These are phyloP conservation scores for Plasmodium blacklocki DNA, from an alignment of 169 alveolate genomes.

Conservation along the genomic window DNA sequence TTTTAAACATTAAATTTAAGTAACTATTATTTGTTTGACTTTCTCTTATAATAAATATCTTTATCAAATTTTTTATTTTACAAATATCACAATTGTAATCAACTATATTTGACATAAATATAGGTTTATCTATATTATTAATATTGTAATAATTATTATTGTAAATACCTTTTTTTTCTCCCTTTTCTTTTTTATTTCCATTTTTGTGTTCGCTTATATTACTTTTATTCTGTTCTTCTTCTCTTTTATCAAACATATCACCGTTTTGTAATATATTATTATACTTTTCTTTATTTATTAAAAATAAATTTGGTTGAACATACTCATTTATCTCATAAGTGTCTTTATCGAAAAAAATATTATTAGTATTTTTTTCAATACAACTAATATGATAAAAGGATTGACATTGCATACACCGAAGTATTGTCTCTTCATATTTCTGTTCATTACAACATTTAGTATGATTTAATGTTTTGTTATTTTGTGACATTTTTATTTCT, in stretches of 20 bases:
- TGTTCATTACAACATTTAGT: conserved; percentile 42
- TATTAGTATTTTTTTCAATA: conserved; percentile 5
- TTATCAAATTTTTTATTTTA: conserved; percentile 49
- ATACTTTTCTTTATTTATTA: not conserved
- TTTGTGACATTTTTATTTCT: not conserved
- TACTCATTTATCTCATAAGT: not conserved
- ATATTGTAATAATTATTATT: conserved; percentile 5
- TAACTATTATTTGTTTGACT: conserved; percentile 36
- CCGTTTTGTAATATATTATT: not conserved
- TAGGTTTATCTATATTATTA: not conserved
- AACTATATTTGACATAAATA: not conserved
- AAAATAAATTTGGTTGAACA: not conserved
- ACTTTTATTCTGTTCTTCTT: too few relatives aligned
- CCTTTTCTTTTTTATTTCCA: too few relatives aligned
- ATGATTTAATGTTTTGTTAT: conserved; percentile 13
- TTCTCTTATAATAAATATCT: conserved; percentile 43
- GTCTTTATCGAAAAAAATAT: conserved; percentile 8
- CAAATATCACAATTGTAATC: conserved; percentile 63
- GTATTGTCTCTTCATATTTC: not conserved
- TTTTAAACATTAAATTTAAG: conserved; percentile 47
- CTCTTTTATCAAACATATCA: not conserved
- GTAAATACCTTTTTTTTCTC: not conserved
- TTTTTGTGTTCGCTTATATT: too few relatives aligned
- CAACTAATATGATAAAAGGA: conserved; percentile 34
- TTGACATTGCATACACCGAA: conserved; percentile 40